These are phyloP conservation scores for Pythium utonaiense DNA, from an alignment of 352 stramenopile genomes.

Conservation along the genomic window DNA sequence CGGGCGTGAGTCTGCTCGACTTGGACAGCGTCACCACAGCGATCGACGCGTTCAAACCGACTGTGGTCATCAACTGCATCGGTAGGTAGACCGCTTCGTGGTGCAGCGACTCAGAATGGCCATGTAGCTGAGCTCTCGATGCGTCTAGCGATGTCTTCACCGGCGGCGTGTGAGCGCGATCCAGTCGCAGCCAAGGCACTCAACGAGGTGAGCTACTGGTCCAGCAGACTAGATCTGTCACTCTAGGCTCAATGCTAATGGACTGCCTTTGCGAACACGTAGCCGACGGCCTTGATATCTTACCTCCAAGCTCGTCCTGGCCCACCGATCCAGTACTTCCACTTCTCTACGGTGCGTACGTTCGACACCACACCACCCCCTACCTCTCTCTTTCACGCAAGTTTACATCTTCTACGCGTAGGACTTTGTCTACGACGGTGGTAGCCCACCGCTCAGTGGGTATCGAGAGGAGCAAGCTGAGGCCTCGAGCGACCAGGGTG, in stretches of 20 bases:
- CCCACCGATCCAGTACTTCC: slow-evolving; percentile 34
- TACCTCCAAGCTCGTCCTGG: slow-evolving; percentile 28
- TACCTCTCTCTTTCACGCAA: neutral
- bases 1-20: slow-evolving; percentile 34
- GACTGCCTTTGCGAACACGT: neutral
- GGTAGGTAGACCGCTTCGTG: slow-evolving; percentile 39
- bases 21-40: slow-evolving; percentile 27
- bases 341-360: slow-evolving; percentile 63
- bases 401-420: slow-evolving; percentile 4
- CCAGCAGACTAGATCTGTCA: neutral
- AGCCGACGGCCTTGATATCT: slow-evolving; percentile 37
- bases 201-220: slow-evolving; percentile 38
- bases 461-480: slow-evolving; percentile 38
- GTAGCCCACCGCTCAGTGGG: slow-evolving; percentile 11
- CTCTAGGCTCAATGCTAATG: neutral
- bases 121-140: too few species aligned
- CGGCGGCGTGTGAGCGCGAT: slow-evolving; percentile 52
- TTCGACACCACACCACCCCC: neutral
- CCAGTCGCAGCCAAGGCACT: slow-evolving; percentile 27
- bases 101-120: too few species aligned
- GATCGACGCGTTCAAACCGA: slow-evolving; percentile 35
- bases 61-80: slow-evolving; percentile 54
- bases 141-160: slow-evolving; percentile 46
- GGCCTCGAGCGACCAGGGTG: slow-evolving; percentile 1
- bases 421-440: slow-evolving; percentile 67